These are phyloP conservation scores for Euphorbia peplus DNA, from an alignment of 345 rosid species.

Conservation along the genomic window DNA sequence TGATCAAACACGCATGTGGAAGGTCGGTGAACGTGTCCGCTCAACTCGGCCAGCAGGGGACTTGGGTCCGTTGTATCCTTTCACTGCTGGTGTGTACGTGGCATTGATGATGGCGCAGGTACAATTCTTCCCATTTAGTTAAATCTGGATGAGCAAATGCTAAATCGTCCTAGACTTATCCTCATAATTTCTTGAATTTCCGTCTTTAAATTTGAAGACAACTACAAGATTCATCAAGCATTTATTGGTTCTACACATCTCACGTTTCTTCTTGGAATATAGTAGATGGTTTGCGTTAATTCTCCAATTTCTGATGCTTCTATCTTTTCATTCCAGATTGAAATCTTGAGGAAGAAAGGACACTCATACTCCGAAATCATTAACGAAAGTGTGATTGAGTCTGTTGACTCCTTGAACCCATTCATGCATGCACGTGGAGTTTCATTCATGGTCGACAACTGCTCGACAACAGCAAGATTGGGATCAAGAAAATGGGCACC, in stretches of 20 bases:
- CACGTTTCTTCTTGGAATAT: neutral
- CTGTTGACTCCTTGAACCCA: conserved; percentile 89
- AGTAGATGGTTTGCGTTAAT: neutral
- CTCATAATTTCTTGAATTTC: neutral
- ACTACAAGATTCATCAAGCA: neutral
- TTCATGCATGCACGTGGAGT: conserved; percentile 97
- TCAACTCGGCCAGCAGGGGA: conserved; percentile 63
- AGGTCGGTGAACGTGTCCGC: conserved; percentile 80
- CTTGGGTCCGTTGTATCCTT: conserved; percentile 73
- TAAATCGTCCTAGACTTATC: neutral
- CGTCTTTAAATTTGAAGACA: neutral
- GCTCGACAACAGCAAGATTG: conserved; percentile 88
- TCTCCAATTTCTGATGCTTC: neutral
- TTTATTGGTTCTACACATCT: neutral
- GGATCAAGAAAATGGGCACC: conserved; percentile 98
- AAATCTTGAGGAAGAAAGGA: conserved; percentile 89
- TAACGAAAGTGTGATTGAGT: conserved; percentile 86
- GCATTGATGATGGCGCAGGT: conserved; percentile 99
- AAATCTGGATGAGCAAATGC: neutral
- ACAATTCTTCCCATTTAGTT: neutral
- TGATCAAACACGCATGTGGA: conserved; percentile 96
- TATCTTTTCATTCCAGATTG: conserved; percentile 50
- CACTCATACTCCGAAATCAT: conserved; percentile 94
- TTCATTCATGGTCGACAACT: conserved; percentile 96
- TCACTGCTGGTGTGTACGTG: conserved; percentile 86